These are phyloP conservation scores for Colletotrichum echinochloae DNA, from an alignment of 2,329 filamentous ascomycete species.

Conservation along the genomic window DNA sequence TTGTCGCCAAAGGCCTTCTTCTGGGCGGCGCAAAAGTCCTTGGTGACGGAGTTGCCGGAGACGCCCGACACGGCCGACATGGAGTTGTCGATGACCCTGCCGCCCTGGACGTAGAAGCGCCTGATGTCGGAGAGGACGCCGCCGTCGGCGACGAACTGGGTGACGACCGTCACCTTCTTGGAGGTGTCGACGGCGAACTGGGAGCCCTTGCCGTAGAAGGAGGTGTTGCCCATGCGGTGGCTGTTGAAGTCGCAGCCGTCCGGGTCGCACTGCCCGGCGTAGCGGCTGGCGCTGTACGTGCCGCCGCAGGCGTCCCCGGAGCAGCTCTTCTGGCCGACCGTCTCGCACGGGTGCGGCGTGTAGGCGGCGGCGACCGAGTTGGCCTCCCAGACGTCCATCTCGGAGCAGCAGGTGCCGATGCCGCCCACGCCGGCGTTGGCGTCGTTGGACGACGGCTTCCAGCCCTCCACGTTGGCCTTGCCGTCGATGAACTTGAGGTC, in stretches of 20 bases:
- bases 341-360: conserved; percentile 74
- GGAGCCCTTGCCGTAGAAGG: conserved; percentile 69
- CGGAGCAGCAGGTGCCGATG: conserved; percentile 69
- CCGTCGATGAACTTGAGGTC: conserved; percentile 70
- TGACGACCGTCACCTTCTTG: conserved; percentile 73
- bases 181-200: conserved; percentile 69
- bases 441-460: conserved; percentile 64
- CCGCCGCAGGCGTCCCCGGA: conserved; percentile 64
- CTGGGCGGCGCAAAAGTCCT: conserved; percentile 68
- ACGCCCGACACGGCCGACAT: conserved; percentile 53
- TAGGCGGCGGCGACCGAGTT: conserved; percentile 73
- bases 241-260: conserved; percentile 79
- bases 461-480: conserved; percentile 64
- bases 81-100: conserved; percentile 68
- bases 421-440: conserved; percentile 63
- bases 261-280: conserved; percentile 73
- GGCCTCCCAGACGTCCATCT: conserved; percentile 75
- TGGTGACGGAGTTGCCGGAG: conserved; percentile 63
- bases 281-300: conserved; percentile 65
- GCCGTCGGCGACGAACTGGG: conserved; percentile 66
- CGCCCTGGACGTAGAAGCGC: conserved; percentile 74
- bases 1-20: conserved; percentile 68
- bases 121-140: conserved; percentile 71
- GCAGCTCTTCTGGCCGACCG: conserved; percentile 63
- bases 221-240: conserved; percentile 72